Percentiles rank a stretch among this genome's conserved stretches.
These are phyloP conservation scores for Dovyalis caffra DNA, from an alignment of 345 rosid genomes.

Conservation along the genomic window DNA sequence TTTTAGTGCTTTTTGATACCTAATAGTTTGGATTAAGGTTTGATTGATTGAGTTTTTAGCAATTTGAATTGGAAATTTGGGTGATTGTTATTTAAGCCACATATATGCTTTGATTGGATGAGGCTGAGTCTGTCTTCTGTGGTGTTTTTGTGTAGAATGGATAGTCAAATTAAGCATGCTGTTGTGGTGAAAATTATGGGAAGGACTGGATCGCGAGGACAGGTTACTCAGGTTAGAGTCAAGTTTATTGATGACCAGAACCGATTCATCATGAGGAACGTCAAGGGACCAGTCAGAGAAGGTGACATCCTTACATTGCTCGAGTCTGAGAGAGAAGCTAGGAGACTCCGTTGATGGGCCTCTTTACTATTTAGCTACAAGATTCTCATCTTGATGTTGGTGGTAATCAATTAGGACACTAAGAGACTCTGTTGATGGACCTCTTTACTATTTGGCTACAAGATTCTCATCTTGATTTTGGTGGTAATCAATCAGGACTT, in stretches of 20 bases:
- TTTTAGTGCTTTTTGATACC: too few species aligned
- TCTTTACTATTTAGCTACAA: not conserved
- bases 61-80: not conserved
- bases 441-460: not conserved
- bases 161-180: conserved; percentile 14
- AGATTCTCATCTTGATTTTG: not conserved
- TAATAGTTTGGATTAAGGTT: too few species aligned
- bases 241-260: conserved; percentile 16
- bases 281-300: conserved; percentile 21
- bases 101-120: not conserved
- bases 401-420: not conserved
- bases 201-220: conserved; percentile 19
- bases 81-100: not conserved
- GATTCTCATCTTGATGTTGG: not conserved
- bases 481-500: not conserved
- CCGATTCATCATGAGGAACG: conserved; percentile 16
- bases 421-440: conserved; percentile 18
- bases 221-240: conserved; percentile 25
- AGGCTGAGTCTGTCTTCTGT: not conserved
- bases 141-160: conserved; percentile 1
- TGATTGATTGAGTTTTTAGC: too few species aligned
- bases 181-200: conserved; percentile 18
- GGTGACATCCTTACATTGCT: conserved; percentile 20
- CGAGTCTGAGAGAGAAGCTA: conserved; percentile 20
- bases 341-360: conserved; percentile 17